Conservation (phyloP, 2,329 filamentous ascomycete genomes). For the Bretziella fagacearum region DNA sequence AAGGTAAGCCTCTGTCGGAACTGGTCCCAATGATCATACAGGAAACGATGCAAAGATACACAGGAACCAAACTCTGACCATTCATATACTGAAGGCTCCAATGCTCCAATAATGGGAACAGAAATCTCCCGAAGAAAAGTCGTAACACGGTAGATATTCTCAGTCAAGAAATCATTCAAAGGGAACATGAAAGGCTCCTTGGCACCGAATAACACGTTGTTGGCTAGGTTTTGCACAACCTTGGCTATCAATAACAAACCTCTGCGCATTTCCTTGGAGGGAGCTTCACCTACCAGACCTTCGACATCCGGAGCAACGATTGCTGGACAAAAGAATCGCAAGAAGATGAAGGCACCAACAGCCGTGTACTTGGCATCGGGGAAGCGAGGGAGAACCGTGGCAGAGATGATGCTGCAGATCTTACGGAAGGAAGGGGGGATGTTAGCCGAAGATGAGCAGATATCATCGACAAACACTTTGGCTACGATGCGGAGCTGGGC, state of each 20-base stretch:
- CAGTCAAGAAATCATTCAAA: constrained; percentile 49
- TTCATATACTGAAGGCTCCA: constrained; percentile 26
- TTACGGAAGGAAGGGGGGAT: constrained; percentile 48
- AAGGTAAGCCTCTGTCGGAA: constrained; percentile 46
- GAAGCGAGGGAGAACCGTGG: constrained; percentile 45
- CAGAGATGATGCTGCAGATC: constrained; percentile 52
- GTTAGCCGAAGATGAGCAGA: constrained; percentile 42
- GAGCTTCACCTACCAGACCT: constrained; percentile 41
- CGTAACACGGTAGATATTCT: constrained; percentile 52
- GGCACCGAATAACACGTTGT: constrained; percentile 54
- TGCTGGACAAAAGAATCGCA: constrained; percentile 55
- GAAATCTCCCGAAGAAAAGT: constrained; percentile 52
- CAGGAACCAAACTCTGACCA: constrained; percentile 56
- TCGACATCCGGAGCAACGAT: constrained; percentile 55
- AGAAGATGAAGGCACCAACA: constrained; percentile 53
- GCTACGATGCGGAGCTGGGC: constrained; percentile 49
- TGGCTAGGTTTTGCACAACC: constrained; percentile 53
- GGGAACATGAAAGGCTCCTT: constrained; percentile 60
- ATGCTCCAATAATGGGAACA: constrained; percentile 32
- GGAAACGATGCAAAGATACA: constrained; percentile 48
- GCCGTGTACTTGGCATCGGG: constrained; percentile 56
- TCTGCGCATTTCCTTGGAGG: constrained; percentile 52
- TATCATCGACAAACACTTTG: constrained; percentile 55
- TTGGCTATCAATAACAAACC: constrained; percentile 54
- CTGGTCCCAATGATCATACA: constrained; percentile 58